Percentiles rank a stretch among this genome's conserved stretches.
Evolutionary conservation across 345 rosid species (phyloP).

Genomic region (Salix koriyanagi): DNA sequence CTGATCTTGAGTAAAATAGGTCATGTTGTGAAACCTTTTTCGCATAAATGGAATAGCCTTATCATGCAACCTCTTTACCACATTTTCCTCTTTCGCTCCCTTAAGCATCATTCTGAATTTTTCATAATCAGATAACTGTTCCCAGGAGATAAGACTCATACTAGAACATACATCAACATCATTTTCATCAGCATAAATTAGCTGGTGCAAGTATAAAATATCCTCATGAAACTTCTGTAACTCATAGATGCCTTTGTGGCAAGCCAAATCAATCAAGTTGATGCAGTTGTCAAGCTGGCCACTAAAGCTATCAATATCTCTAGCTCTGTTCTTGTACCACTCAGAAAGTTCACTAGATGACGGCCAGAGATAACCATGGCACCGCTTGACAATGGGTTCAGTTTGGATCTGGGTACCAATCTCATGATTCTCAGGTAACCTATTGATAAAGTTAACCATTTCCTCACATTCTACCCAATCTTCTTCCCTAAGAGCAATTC

Average conservation of each 20-base stretch:
- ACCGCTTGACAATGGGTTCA: constrained; percentile 63
- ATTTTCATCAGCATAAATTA: constrained; percentile 59
- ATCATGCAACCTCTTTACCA: constrained; percentile 50
- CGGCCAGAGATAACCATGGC: constrained; percentile 63
- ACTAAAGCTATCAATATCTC: constrained; percentile 75
- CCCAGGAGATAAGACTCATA: constrained; percentile 76
- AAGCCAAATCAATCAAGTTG: constrained; percentile 68
- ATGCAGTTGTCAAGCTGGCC: constrained; percentile 91
- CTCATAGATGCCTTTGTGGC: constrained; percentile 63
- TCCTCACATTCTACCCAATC: constrained; percentile 97
- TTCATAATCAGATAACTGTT: constrained; percentile 71
- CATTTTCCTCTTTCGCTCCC: constrained; percentile 57
- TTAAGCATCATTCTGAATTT: constrained; percentile 76
- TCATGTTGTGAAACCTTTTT: constrained; percentile 31
- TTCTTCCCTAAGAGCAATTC: constrained; percentile 71
- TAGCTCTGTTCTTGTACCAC: constrained; percentile 88
- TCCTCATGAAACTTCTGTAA: constrained; percentile 72
- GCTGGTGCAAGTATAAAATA: constrained; percentile 64
- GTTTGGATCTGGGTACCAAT: constrained; percentile 51
- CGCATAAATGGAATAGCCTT: constrained; percentile 80
- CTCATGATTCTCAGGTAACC: constrained; percentile 49
- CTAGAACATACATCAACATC: constrained; percentile 44
- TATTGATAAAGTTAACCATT: constrained; percentile 58
- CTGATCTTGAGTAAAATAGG: constrained; percentile 18
- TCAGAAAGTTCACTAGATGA: constrained; percentile 54